phyloP scores from a whole-genome alignment of 345 rosid species.

The Murraya koenigii region DNA sequence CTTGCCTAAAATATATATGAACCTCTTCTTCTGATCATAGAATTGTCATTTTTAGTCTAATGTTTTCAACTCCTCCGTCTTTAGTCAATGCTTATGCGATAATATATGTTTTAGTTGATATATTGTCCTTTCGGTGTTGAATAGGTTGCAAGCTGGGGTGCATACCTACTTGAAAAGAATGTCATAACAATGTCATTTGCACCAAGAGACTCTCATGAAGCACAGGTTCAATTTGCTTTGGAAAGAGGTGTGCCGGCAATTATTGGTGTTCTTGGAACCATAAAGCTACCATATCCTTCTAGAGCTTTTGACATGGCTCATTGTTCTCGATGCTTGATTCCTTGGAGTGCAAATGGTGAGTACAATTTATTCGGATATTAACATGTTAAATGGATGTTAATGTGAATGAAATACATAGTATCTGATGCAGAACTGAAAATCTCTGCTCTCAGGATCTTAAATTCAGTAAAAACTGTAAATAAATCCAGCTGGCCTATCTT shows the following conservation, averaged over 20 bases:
- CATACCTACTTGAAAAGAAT: slow-evolving; percentile 59
- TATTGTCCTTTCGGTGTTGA: background rate
- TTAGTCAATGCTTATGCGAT: background rate
- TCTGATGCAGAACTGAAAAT: background rate
- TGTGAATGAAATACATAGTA: background rate
- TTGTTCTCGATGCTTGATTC: slow-evolving; percentile 69
- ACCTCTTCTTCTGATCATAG: background rate
- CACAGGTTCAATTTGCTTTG: slow-evolving; percentile 68
- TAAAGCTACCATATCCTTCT: slow-evolving; percentile 57
- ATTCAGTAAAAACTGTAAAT: no score
- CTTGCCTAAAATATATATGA: background rate
- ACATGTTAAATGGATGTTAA: background rate
- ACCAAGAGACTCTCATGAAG: slow-evolving; percentile 71
- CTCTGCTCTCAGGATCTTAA: background rate
- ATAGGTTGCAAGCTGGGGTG: slow-evolving; percentile 74
- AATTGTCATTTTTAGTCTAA: background rate
- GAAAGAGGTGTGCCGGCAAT: slow-evolving; percentile 76
- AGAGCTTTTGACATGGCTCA: slow-evolving; percentile 63
- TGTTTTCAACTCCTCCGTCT: background rate
- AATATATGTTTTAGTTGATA: background rate
- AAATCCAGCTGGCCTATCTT: no score
- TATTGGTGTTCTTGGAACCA: slow-evolving; percentile 65
- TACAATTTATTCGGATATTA: background rate
- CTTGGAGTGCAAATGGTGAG: slow-evolving; percentile 66
- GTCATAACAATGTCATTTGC: slow-evolving; percentile 69